phyloP scores from a whole-genome alignment of 2,329 filamentous ascomycete genomes.

The Colletotrichum liaoningense region DNA sequence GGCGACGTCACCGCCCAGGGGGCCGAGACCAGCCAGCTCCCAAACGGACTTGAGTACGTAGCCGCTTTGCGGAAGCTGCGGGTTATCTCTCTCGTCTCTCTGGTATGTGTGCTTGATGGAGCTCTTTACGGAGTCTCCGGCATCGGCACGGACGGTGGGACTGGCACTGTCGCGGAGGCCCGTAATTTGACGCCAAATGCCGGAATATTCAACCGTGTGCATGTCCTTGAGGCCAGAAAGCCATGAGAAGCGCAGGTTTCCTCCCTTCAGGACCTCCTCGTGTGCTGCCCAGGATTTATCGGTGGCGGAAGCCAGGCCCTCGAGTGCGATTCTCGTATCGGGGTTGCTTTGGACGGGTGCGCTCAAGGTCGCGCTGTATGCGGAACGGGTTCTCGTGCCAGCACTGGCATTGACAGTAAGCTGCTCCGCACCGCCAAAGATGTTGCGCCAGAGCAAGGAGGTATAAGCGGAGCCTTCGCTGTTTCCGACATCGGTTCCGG shows the following conservation, averaged over 20 bases:
- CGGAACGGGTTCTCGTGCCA: slow-evolving; percentile 90
- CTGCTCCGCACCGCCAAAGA: slow-evolving; percentile 94
- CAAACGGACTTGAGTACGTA: slow-evolving; percentile 82
- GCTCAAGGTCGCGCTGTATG: slow-evolving; percentile 88
- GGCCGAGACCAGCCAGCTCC: slow-evolving; percentile 89
- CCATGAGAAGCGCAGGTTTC: slow-evolving; percentile 82
- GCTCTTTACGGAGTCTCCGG: slow-evolving; percentile 92
- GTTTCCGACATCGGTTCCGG: slow-evolving; percentile 93
- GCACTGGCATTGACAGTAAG: slow-evolving; percentile 88
- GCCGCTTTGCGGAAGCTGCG: slow-evolving; percentile 84
- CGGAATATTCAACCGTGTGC: slow-evolving; percentile 84
- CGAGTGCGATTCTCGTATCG: slow-evolving; percentile 81
- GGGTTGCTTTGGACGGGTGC: slow-evolving; percentile 85
- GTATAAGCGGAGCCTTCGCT: slow-evolving; percentile 94
- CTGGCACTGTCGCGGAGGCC: slow-evolving; percentile 80
- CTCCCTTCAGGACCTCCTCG: slow-evolving; percentile 87
- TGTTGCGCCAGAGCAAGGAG: slow-evolving; percentile 87
- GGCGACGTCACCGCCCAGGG: slow-evolving; percentile 85
- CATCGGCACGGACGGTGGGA: slow-evolving; percentile 83
- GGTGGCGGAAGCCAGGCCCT: slow-evolving; percentile 84
- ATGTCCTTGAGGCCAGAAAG: slow-evolving; percentile 59
- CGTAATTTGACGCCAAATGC: slow-evolving; percentile 90
- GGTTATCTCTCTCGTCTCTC: slow-evolving; percentile 84
- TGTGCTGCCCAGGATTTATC: slow-evolving; percentile 95
- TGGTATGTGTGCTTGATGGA: slow-evolving; percentile 85